Percentiles rank a stretch among this genome's conserved stretches.
These are phyloP conservation scores for Collybia nuda DNA, from an alignment of 768 basidiomycete genomes.

Conservation along the genomic window DNA sequence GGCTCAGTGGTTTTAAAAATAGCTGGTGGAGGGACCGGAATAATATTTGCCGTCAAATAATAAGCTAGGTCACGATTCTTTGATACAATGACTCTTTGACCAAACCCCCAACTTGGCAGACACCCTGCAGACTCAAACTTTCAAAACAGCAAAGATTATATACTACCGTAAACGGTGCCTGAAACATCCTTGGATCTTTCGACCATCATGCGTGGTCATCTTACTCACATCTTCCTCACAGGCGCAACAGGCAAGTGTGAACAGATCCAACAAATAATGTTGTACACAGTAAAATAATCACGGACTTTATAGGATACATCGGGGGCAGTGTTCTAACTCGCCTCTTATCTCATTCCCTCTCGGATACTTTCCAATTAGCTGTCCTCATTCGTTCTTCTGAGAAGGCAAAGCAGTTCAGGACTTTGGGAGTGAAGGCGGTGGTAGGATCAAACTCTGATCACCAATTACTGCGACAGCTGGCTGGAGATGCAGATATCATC, in stretches of 20 bases:
- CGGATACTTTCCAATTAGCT: conserved; percentile 41
- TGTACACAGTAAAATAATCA: not conserved
- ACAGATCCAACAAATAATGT: not conserved
- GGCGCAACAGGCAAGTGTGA: conserved; percentile 42
- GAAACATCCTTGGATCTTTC: too few relatives aligned
- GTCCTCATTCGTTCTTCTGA: conserved; percentile 42
- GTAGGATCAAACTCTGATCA: conserved; percentile 41
- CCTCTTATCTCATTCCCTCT: conserved; percentile 42
- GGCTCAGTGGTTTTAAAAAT: not conserved
- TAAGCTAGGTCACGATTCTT: not conserved
- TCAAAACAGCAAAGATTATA: too few relatives aligned
- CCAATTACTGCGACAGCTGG: conserved; percentile 33
- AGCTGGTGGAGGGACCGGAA: not conserved
- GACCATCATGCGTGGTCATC: conserved; percentile 7
- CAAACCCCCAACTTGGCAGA: too few relatives aligned
- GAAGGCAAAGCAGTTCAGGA: conserved; percentile 33
- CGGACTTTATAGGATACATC: conserved; percentile 45
- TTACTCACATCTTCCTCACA: conserved; percentile 40
- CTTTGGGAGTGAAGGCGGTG: conserved; percentile 34
- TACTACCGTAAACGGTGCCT: too few relatives aligned
- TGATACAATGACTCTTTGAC: too few relatives aligned
- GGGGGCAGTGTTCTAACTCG: conserved; percentile 52
- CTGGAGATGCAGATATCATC: conserved; percentile 45
- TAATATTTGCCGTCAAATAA: not conserved
- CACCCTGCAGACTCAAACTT: too few relatives aligned